These are phyloP conservation scores for Persicaria maculosa DNA, from an alignment of 148 eudicot species.

Conservation along the genomic window DNA sequence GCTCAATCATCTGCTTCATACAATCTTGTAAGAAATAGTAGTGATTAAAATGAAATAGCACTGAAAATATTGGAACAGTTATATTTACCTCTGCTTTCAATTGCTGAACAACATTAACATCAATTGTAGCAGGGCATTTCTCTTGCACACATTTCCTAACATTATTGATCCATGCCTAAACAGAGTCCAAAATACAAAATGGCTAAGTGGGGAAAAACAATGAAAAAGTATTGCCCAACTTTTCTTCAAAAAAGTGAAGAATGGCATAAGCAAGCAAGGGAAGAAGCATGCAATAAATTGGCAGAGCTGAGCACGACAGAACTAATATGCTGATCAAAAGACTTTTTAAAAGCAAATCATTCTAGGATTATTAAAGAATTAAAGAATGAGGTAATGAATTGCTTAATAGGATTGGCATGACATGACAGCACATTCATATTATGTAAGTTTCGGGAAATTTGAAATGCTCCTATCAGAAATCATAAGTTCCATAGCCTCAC, in stretches of 20 bases:
- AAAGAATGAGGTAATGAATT: background rate
- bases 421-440: background rate
- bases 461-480: background rate
- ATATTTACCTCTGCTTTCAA: conserved; percentile 63
- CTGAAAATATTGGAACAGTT: conserved; percentile 4
- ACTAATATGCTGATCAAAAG: background rate
- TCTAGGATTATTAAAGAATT: background rate
- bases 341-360: background rate
- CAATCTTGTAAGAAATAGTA: conserved; percentile 13
- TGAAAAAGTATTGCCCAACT: background rate
- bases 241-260: background rate
- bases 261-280: background rate
- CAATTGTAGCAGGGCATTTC: conserved; percentile 52
- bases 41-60: background rate
- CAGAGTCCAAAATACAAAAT: background rate
- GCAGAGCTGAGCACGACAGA: background rate
- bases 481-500: background rate
- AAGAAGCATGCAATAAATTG: background rate
- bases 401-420: background rate
- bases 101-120: conserved; percentile 45
- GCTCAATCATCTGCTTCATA: conserved; percentile 45
- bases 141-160: conserved; percentile 53
- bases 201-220: background rate
- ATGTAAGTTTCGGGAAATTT: background rate
- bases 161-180: conserved; percentile 59